Conservation (phyloP, 2,329 filamentous ascomycete genomes). For the Trichophyton rubrum region DNA sequence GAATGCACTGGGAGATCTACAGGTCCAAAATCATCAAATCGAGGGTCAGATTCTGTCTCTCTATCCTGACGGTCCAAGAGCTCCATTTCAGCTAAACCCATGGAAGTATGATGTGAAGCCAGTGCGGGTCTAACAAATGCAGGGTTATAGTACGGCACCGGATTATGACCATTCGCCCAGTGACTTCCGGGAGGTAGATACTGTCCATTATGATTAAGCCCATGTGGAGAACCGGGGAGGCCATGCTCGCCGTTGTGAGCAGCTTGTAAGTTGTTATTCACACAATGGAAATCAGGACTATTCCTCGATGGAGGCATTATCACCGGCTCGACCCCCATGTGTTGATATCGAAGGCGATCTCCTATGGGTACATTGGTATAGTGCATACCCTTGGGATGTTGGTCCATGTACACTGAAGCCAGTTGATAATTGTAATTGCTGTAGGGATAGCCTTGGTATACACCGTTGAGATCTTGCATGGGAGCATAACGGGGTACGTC, state of each 20-base stretch:
- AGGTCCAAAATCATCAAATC: neutral
- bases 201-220: neutral
- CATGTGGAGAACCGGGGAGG: neutral
- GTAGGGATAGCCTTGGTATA: neutral
- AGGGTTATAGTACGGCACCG: neutral
- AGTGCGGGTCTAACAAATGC: neutral
- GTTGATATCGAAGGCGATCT: neutral
- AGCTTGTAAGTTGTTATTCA: neutral
- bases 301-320: neutral
- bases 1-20: neutral
- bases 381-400: neutral
- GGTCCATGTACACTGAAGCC: neutral
- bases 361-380: neutral
- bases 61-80: neutral
- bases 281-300: slow-evolving; percentile 1
- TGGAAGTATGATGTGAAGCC: neutral
- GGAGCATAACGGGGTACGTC: neutral
- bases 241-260: neutral
- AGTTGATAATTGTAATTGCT: slow-evolving; percentile 1
- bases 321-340: neutral
- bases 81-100: neutral
- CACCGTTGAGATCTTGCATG: neutral
- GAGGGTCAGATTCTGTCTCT: neutral
- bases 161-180: neutral
- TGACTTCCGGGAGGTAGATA: neutral